These are phyloP conservation scores for Litchi chinensis DNA, from an alignment of 345 rosid species.

Conservation along the genomic window DNA sequence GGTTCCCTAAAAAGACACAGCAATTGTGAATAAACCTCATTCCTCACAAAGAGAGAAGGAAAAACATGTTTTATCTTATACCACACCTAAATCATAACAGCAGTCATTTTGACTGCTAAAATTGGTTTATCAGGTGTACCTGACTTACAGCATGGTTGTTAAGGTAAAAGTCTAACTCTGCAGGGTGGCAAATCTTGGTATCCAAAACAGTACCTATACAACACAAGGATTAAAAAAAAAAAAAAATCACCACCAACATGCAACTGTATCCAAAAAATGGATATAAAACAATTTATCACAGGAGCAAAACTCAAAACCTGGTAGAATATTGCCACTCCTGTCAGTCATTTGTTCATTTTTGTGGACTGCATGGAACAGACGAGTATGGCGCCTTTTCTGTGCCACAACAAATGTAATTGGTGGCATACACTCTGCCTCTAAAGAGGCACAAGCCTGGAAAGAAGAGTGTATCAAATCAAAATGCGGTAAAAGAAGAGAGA, in stretches of 20 bases:
- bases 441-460: slow-evolving; percentile 64
- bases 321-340: slow-evolving; percentile 69
- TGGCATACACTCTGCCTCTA: slow-evolving; percentile 53
- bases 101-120: too few relatives aligned
- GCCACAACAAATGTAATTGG: slow-evolving; percentile 73
- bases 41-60: too few relatives aligned
- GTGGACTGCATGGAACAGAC: slow-evolving; percentile 61
- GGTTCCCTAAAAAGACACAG: background rate
- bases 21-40: too few relatives aligned
- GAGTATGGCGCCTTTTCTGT: slow-evolving; percentile 86
- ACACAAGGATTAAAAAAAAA: background rate
- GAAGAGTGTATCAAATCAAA: background rate
- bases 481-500: background rate
- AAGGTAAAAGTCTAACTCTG: too few relatives aligned
- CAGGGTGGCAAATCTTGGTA: too few relatives aligned
- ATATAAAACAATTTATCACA: background rate
- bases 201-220: too few relatives aligned
- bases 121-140: too few relatives aligned
- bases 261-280: background rate
- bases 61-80: background rate
- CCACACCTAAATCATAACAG: too few relatives aligned
- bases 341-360: slow-evolving; percentile 32
- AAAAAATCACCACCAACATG: background rate
- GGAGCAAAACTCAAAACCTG: slow-evolving; percentile 46
- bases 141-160: background rate